Conservation (phyloP, 2,329 filamentous ascomycete genomes). For the Pseudopithomyces maydicus region DNA sequence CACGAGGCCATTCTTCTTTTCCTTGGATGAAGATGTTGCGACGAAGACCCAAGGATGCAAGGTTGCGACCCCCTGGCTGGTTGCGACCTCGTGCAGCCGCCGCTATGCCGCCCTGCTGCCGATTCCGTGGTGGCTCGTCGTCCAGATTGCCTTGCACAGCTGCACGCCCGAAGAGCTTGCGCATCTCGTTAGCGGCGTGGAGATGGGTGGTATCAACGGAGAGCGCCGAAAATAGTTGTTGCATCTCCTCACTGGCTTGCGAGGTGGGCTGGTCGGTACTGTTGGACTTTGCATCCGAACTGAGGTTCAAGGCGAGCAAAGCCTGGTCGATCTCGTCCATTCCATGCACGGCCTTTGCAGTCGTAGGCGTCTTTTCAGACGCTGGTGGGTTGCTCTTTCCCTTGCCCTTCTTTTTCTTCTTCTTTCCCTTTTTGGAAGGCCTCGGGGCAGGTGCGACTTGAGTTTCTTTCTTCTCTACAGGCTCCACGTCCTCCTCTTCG, state of each 20-base stretch:
- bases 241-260: conserved; percentile 44
- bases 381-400: conserved; percentile 53
- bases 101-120: conserved; percentile 64
- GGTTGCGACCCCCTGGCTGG: conserved; percentile 62
- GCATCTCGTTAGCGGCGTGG: conserved; percentile 91
- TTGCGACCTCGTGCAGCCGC: conserved; percentile 61
- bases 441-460: conserved; percentile 35
- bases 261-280: conserved; percentile 24
- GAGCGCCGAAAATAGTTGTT: conserved; percentile 60
- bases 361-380: conserved; percentile 17
- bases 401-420: conserved; percentile 66
- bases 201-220: conserved; percentile 73
- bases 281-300: conserved; percentile 21
- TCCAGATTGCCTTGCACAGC: conserved; percentile 64
- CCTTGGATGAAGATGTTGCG: conserved; percentile 85
- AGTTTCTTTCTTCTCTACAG: conserved; percentile 27
- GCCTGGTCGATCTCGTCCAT: conserved; percentile 72
- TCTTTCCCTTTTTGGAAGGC: conserved; percentile 54
- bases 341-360: conserved; percentile 30
- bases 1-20: conserved; percentile 84
- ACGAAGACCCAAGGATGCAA: conserved; percentile 73
- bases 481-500: conserved; percentile 36
- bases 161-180: conserved; percentile 69
- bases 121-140: conserved; percentile 55
- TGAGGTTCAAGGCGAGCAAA: conserved; percentile 60